Conservation (phyloP, 2,329 filamentous ascomycete species). For the Aspergillus candidus region DNA sequence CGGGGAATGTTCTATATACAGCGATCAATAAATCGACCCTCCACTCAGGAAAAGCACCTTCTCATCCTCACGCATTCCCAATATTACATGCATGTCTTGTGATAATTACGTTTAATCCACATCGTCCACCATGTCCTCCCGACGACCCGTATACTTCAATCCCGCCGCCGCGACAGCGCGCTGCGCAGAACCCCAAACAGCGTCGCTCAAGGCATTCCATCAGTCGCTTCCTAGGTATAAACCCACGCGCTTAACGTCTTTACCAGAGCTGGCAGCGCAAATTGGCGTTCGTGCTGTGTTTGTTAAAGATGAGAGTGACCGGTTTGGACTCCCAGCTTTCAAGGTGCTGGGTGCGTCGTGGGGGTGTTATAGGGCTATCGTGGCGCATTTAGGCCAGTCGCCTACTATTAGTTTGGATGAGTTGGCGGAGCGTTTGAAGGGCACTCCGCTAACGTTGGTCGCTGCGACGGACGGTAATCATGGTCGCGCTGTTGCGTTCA, state of each 20-base stretch:
- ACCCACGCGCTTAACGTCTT: slow-evolving; percentile 49
- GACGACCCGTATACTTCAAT: slow-evolving; percentile 25
- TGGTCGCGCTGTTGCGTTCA: slow-evolving; percentile 64
- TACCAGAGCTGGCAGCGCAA: slow-evolving; percentile 51
- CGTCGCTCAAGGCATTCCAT: slow-evolving; percentile 46
- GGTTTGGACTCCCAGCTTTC: slow-evolving; percentile 67
- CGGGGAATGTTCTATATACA: too few relatives aligned
- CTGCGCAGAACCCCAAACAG: slow-evolving; percentile 6
- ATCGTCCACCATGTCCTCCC: slow-evolving; percentile 10
- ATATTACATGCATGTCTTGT: too few relatives aligned
- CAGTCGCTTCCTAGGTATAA: slow-evolving; percentile 51
- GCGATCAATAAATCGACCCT: too few relatives aligned
- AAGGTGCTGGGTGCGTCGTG: slow-evolving; percentile 77
- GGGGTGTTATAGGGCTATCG: slow-evolving; percentile 58
- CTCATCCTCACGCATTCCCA: background rate
- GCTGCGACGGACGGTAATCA: slow-evolving; percentile 72
- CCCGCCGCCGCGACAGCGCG: slow-evolving; percentile 12
- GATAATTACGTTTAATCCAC: too few relatives aligned
- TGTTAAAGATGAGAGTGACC: slow-evolving; percentile 64
- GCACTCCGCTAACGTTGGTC: slow-evolving; percentile 43
- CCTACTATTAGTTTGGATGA: slow-evolving; percentile 40
- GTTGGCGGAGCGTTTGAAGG: slow-evolving; percentile 32
- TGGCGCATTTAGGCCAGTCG: slow-evolving; percentile 40
- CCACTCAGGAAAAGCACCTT: too few relatives aligned
- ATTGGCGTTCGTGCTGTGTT: slow-evolving; percentile 54